Base-by-base conservation (phyloP, 2,329 filamentous ascomycete genomes). In the Stagonosporopsis chrysanthemi region DNA sequence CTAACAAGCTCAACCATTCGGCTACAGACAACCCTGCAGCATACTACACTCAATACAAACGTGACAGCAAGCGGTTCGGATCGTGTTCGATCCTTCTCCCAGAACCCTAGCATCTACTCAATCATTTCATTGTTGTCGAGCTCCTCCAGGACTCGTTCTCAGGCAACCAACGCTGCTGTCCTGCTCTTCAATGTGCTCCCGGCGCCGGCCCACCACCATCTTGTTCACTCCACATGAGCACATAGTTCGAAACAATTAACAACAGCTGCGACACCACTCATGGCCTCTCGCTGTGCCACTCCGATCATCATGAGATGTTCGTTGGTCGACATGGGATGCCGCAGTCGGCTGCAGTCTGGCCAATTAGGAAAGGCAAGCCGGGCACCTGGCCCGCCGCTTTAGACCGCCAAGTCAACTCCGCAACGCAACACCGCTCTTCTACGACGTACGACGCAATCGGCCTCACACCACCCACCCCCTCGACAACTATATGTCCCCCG, bases 11-110 rank as follows among this genome's bases (percentile, higher is more conserved):
- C 50, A 58, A 51, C 41, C 41, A 23, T 62, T 41, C 61, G 68
- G 66, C 55, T 47, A 57, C 60, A 64, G 58, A 44, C 52, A 52
- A 26, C 33, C 28, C 42, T 53, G n/a, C 24, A 50, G 41, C 48
- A 51, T 40, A 56, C 46, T 42, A 39, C 43, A 42, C 36, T 47
- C 52, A 38, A 50, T 54, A 33, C 48, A 56, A 44, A 39, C 39
- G 62, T 69, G 65, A 68, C 61, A 66, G 65, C 60, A 58, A 57
- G 47, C 40, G 65, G 64, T 67, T 68, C 65, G 66, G 66, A 58
- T 58, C 65, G 64, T 19, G 12, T 28, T 50, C 65, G 65, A 44
- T 62, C 65, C 64, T 60, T 53, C 33, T 58, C 41, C 56, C 65
- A 68, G 63, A 68, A 59, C 58, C 63, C 48, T 56, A 60, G 52